Evolutionary conservation across 129 eudicot species (phyloP), one percentile per base, ranked within the genome.

Genomic region (Ambrosia artemisiifolia): DNA sequence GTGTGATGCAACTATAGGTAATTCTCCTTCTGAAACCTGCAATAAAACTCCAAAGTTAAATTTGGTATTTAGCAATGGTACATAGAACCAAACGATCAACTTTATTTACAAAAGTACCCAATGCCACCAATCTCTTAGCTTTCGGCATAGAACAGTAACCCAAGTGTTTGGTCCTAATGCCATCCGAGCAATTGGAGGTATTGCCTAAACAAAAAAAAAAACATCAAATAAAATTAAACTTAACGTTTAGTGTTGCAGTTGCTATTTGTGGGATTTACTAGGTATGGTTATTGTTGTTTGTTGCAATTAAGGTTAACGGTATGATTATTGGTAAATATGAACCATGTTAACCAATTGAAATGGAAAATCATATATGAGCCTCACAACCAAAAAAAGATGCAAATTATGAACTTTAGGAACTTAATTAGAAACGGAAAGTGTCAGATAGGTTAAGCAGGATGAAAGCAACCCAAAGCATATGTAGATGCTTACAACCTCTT

Each of bases 101-200:
- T 33, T 17, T 43, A 71, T 40, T 71, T n/a, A 33, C 11, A 59
- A 46, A 61, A 47, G 75, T 94, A 94, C 99, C 99, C 99, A 90
- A 75, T 87, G 96, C 99, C 99, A 94, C 99, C 99, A 94, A 81
- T 94, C 86, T 74, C 91, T 84, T 84, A 94, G 85, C 82, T 94
- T 94, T 83, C 97, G 76, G 82, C 99, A 94, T 51, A 94, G 78
- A 69, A 90, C 97, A 44, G 97, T 94, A 5, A 94, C 73, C 99
- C 99, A 94, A 49, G 99, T 94, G 81, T 79, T 82, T 38, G 76
- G 99, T 46, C 97, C 94, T 66, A 88, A 87, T 2, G 99, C 95
- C 96, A 90, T 86, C 63, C 99, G 83, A 53, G 91, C 82, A 70
- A 94, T 63, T 24, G 99, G 99, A 75, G 99, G 99, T 75, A 90